These are phyloP conservation scores for Brasilioporus rufonigricans DNA, from an alignment of 768 basidiomycete genomes.

Conservation along the genomic window DNA sequence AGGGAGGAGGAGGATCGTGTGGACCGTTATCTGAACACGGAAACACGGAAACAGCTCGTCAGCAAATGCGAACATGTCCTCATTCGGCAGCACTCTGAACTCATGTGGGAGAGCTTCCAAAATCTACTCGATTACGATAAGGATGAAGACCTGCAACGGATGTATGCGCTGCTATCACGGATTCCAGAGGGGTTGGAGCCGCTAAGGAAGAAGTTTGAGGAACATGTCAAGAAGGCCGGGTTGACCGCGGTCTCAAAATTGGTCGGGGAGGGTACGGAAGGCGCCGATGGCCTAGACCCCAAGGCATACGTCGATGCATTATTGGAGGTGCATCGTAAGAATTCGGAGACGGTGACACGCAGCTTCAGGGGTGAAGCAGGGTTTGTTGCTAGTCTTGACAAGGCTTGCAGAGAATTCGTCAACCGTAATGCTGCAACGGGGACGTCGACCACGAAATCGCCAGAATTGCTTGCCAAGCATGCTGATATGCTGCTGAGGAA, in stretches of 20 bases:
- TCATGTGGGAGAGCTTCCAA: slow-evolving; percentile 95
- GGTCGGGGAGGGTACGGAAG: slow-evolving; percentile 50
- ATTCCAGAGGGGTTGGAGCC: slow-evolving; percentile 91
- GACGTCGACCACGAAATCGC: slow-evolving; percentile 78
- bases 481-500: slow-evolving; percentile 87
- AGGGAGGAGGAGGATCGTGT: slow-evolving; percentile 95
- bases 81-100: slow-evolving; percentile 78
- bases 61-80: slow-evolving; percentile 89
- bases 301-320: slow-evolving; percentile 94
- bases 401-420: slow-evolving; percentile 94
- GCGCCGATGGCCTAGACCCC: slow-evolving; percentile 72
- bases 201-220: slow-evolving; percentile 87
- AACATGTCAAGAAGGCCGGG: slow-evolving; percentile 92
- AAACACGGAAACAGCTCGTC: slow-evolving; percentile 79
- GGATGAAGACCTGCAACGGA: slow-evolving; percentile 90
- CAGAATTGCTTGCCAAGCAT: slow-evolving; percentile 90
- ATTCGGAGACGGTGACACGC: slow-evolving; percentile 80
- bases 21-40: slow-evolving; percentile 88
- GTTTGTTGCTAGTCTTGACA: slow-evolving; percentile 90
- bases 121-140: slow-evolving; percentile 87
- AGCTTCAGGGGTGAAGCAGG: slow-evolving; percentile 92
- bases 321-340: slow-evolving; percentile 89
- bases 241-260: slow-evolving; percentile 76
- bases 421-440: slow-evolving; percentile 92
- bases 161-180: slow-evolving; percentile 90